A percentile compares a stretch with the other conserved stretches of the same genome.
These are phyloP conservation scores for Angomonas ambiguus DNA, from an alignment of 208 protist genomes.

Conservation along the genomic window DNA sequence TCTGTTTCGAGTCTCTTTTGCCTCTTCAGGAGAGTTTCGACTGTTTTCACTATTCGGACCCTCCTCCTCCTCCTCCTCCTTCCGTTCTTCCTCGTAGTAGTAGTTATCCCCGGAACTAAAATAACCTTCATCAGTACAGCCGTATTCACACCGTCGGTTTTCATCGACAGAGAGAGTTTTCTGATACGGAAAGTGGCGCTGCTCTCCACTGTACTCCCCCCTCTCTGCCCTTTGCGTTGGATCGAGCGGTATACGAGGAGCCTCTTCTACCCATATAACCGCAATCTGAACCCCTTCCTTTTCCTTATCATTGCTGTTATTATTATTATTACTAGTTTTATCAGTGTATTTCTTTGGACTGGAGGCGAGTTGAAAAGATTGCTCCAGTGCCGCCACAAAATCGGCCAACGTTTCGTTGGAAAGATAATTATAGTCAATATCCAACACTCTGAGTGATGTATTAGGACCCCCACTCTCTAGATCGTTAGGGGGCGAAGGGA, in stretches of 20 bases:
- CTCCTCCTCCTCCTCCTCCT: neutral
- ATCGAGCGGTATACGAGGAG: neutral
- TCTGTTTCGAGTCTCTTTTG: neutral
- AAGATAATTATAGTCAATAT: slow-evolving; percentile 1
- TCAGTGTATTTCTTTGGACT: neutral
- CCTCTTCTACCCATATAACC: neutral
- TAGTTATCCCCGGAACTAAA: neutral
- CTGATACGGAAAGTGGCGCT: neutral
- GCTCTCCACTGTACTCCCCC: neutral
- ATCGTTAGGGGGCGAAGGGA: neutral
- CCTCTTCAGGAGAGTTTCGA: neutral
- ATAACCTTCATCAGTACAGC: neutral
- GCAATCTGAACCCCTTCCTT: neutral
- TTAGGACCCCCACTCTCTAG: too few relatives aligned
- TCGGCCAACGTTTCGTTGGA: neutral
- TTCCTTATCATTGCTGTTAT: neutral
- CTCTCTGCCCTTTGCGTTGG: neutral
- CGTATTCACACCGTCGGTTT: neutral
- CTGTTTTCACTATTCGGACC: neutral
- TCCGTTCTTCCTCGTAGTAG: neutral
- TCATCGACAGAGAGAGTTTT: neutral
- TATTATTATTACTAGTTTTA: slow-evolving; percentile 5
- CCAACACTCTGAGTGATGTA: neutral
- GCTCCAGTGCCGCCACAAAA: neutral
- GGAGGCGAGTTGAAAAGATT: neutral